These are phyloP conservation scores for Scedosporium apiospermum DNA, from an alignment of 2,329 filamentous ascomycete species.

Conservation along the genomic window DNA sequence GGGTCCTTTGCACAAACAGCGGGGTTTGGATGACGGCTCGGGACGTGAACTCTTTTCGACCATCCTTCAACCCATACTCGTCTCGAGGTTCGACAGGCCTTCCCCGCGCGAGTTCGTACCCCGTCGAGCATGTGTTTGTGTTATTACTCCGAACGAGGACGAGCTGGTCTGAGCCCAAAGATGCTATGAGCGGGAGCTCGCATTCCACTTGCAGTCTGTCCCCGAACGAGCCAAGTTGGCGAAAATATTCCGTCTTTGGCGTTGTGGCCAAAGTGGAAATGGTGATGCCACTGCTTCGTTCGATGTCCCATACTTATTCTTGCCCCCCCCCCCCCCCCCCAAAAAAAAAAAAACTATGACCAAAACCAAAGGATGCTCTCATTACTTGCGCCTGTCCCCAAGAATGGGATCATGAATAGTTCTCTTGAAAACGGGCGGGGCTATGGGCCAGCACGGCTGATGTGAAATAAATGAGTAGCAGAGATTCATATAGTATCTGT, in stretches of 20 bases:
- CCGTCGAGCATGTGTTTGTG: background rate
- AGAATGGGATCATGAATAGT: background rate
- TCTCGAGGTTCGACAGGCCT: background rate
- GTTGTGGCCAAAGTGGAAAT: background rate
- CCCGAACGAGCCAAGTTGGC: background rate
- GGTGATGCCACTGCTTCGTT: background rate
- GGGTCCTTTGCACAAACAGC: background rate
- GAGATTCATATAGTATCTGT: background rate
- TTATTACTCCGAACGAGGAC: background rate
- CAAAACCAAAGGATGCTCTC: no score
- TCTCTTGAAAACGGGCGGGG: background rate
- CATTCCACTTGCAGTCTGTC: background rate
- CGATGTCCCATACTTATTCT: background rate
- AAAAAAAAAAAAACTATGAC: no score
- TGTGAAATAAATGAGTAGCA: slow-evolving; percentile 1
- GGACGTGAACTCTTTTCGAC: background rate
- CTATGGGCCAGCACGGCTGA: background rate
- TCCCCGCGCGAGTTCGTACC: background rate
- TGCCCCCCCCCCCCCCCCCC: background rate
- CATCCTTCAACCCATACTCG: background rate
- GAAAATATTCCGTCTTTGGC: background rate
- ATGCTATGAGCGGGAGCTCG: background rate
- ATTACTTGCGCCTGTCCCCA: background rate
- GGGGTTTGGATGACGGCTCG: background rate
- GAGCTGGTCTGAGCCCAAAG: background rate